Conservation (phyloP, 192 early-diverging fungal genomes). For the Coemansia sp. region DNA sequence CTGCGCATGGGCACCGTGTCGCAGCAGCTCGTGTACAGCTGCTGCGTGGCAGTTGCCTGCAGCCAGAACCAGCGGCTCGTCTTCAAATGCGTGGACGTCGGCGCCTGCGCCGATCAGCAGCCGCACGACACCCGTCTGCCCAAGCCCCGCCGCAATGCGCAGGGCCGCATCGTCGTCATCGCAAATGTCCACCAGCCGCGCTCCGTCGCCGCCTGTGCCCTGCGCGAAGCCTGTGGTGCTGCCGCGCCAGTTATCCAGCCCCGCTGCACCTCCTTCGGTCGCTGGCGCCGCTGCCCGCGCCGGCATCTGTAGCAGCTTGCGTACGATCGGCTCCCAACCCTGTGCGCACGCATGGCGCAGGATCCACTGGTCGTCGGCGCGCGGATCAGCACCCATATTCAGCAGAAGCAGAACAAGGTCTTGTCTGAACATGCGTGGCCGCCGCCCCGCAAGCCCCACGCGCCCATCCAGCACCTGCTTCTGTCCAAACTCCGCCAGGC, state of each 20-base stretch:
- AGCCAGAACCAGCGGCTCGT: slow-evolving; percentile 40
- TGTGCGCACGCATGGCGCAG: slow-evolving; percentile 41
- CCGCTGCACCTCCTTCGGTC: background rate
- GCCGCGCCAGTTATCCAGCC: slow-evolving; percentile 38
- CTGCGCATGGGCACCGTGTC: slow-evolving; percentile 23
- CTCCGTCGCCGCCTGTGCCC: background rate
- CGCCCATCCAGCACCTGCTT: slow-evolving; percentile 33
- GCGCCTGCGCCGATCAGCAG: slow-evolving; percentile 34
- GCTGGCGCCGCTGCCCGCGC: background rate
- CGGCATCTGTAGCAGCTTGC: slow-evolving; percentile 23
- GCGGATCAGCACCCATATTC: slow-evolving; percentile 47
- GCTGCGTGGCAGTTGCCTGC: slow-evolving; percentile 22
- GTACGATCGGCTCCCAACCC: slow-evolving; percentile 37
- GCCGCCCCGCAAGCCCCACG: slow-evolving; percentile 31
- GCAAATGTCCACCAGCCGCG: slow-evolving; percentile 26
- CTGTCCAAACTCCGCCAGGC: slow-evolving; percentile 43
- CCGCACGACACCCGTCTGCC: slow-evolving; percentile 20
- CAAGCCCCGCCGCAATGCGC: slow-evolving; percentile 29
- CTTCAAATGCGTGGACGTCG: slow-evolving; percentile 11
- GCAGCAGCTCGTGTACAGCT: slow-evolving; percentile 20
- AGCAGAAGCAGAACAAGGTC: slow-evolving; percentile 49
- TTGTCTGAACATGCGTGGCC: slow-evolving; percentile 35
- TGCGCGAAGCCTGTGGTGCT: background rate
- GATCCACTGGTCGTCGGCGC: slow-evolving; percentile 52
- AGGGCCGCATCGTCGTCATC: slow-evolving; percentile 38